phyloP scores from a whole-genome alignment of 352 stramenopile genomes.

The Globisporangium carolinianum region DNA sequence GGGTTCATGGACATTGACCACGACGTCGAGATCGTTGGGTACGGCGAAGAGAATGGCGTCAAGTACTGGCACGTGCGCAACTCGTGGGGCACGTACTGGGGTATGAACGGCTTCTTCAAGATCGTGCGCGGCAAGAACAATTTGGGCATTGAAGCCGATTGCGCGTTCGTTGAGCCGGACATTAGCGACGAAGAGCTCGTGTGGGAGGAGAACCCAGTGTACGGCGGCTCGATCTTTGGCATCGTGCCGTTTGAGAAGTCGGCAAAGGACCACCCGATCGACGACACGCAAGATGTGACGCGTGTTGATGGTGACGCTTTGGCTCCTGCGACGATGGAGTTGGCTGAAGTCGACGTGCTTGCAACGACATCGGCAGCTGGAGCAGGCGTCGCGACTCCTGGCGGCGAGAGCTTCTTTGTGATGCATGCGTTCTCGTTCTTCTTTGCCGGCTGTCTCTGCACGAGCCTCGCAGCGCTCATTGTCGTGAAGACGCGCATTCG shows the following conservation, averaged over 20 bases:
- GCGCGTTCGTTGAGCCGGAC: slow-evolving; percentile 82
- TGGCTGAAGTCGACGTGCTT: slow-evolving; percentile 7
- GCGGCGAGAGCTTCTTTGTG: slow-evolving; percentile 16
- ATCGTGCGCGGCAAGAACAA: slow-evolving; percentile 92
- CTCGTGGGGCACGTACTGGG: slow-evolving; percentile 92
- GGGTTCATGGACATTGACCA: slow-evolving; percentile 83
- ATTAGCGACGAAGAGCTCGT: slow-evolving; percentile 77
- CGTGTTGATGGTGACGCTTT: slow-evolving; percentile 21
- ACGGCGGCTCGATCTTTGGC: slow-evolving; percentile 72
- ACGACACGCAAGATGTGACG: slow-evolving; percentile 84
- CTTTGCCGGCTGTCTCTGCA: slow-evolving; percentile 49
- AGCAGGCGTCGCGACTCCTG: background rate
- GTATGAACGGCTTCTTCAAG: slow-evolving; percentile 96
- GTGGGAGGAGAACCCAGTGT: slow-evolving; percentile 68
- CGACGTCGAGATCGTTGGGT: slow-evolving; percentile 86
- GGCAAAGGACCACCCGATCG: slow-evolving; percentile 83
- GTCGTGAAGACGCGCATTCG: slow-evolving; percentile 38
- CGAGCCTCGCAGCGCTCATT: slow-evolving; percentile 30
- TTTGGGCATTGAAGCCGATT: slow-evolving; percentile 88
- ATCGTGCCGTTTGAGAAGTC: slow-evolving; percentile 63
- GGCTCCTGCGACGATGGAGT: slow-evolving; percentile 3
- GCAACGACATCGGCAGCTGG: background rate
- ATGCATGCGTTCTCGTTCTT: slow-evolving; percentile 47
- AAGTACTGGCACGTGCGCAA: slow-evolving; percentile 98
- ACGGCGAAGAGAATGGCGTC: slow-evolving; percentile 86